A percentile compares a stretch with the other conserved stretches of the same genome.
Evolutionary conservation across 768 basidiomycete species (phyloP).

Genomic region (Cyathus striatus): DNA sequence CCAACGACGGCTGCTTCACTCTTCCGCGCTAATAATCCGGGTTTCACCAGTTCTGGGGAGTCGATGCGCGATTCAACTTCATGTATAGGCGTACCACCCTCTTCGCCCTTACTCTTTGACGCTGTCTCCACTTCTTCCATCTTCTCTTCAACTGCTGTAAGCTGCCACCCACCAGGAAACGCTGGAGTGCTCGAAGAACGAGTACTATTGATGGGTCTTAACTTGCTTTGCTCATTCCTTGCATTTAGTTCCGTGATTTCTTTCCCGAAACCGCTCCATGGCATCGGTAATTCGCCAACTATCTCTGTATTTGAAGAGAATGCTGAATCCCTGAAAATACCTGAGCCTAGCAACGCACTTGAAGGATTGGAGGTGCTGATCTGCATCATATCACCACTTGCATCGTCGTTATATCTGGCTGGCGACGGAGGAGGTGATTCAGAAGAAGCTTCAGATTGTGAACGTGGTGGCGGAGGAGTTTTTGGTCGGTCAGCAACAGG

Average conservation of each 20-base stretch:
- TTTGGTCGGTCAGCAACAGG: slow-evolving; percentile 32
- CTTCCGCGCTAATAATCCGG: slow-evolving; percentile 40
- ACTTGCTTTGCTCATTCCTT: slow-evolving; percentile 6
- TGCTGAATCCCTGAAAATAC: slow-evolving; percentile 63
- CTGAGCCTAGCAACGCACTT: slow-evolving; percentile 47
- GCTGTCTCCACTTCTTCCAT: slow-evolving; percentile 13
- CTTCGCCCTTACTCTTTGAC: slow-evolving; percentile 11
- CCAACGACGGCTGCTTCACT: slow-evolving; percentile 63
- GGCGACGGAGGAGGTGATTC: slow-evolving; percentile 8
- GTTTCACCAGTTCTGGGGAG: slow-evolving; percentile 47
- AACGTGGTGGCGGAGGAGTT: slow-evolving; percentile 31
- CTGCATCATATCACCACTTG: background rate
- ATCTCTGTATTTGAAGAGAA: slow-evolving; percentile 45
- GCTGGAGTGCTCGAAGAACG: slow-evolving; percentile 23
- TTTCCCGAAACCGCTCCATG: slow-evolving; percentile 47
- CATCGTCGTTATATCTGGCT: background rate
- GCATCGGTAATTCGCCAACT: slow-evolving; percentile 50
- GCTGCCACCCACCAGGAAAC: slow-evolving; percentile 53
- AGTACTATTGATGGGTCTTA: background rate
- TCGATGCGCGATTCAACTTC: slow-evolving; percentile 47
- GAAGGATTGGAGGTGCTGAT: background rate
- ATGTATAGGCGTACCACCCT: slow-evolving; percentile 31
- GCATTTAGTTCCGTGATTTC: slow-evolving; percentile 3
- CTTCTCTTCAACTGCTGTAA: slow-evolving; percentile 48
- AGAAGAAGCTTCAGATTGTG: slow-evolving; percentile 14